Conservation (phyloP, 2,329 filamentous ascomycete genomes). For the Fusarium falciforme region DNA sequence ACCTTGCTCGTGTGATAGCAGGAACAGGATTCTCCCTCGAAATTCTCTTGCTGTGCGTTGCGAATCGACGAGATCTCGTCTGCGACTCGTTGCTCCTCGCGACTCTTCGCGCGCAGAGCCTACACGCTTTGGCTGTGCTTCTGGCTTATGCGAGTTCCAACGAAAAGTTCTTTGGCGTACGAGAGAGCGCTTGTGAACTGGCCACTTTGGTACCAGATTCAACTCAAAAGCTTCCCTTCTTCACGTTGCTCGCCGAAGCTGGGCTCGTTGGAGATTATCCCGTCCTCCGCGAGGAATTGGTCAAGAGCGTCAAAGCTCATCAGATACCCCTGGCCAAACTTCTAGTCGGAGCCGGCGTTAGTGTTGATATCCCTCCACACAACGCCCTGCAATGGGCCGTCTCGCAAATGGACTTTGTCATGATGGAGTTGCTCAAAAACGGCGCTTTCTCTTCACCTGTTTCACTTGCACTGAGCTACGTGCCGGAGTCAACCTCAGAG, state of each 20-base stretch:
- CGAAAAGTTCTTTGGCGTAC: background rate
- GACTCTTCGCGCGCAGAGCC: background rate
- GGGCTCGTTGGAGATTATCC: background rate
- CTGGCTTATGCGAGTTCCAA: constrained; percentile 9
- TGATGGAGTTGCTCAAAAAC: background rate
- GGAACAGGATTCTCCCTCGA: background rate
- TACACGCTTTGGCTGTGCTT: constrained; percentile 1
- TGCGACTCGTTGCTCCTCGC: background rate
- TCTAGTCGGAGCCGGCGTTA: background rate
- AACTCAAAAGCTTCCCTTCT: background rate
- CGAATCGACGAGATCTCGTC: background rate
- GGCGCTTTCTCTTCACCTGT: background rate
- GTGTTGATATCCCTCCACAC: background rate
- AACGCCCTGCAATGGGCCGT: constrained; percentile 8
- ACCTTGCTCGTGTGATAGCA: background rate
- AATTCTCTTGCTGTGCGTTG: background rate
- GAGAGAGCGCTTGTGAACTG: background rate
- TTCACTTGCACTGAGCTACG: background rate
- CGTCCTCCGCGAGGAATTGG: constrained; percentile 7
- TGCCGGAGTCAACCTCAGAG: background rate
- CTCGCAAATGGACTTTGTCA: background rate
- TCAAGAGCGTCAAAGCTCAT: background rate
- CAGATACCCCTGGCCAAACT: constrained; percentile 1
- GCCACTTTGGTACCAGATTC: background rate
- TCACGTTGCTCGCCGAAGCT: background rate